Conservation (phyloP, 371 early-diverging fungal species). For the Mucor mucedo region DNA sequence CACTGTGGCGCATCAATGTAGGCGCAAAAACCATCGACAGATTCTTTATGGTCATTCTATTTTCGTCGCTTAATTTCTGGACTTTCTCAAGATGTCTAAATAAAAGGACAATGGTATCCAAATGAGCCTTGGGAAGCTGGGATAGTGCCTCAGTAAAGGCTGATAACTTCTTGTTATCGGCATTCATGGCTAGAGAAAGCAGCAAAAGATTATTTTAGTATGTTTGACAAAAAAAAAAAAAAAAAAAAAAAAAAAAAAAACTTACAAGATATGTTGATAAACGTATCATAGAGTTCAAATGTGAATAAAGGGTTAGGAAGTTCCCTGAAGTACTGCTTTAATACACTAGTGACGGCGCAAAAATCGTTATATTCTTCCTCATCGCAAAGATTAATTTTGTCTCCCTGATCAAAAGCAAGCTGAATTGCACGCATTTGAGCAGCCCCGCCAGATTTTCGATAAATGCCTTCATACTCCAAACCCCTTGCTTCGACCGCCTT, state of each 20-base stretch:
- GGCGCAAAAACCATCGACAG: conserved; percentile 94
- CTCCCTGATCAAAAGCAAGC: conserved; percentile 55
- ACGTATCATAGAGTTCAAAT: conserved; percentile 73
- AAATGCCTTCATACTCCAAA: conserved; percentile 88
- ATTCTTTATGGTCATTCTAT: conserved; percentile 88
- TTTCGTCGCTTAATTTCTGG: conserved; percentile 54
- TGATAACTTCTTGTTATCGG: conserved; percentile 25
- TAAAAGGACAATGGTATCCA: conserved; percentile 39
- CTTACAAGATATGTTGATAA: conserved; percentile 70
- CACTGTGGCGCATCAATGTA: conserved; percentile 77
- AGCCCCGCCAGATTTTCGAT: conserved; percentile 90
- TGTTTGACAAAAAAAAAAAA: background rate
- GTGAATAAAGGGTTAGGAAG: conserved; percentile 93
- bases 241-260: conserved; percentile 18
- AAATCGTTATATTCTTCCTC: conserved; percentile 64
- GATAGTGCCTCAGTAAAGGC: conserved; percentile 21
- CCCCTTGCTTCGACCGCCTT: conserved; percentile 79
- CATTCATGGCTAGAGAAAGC: conserved; percentile 14
- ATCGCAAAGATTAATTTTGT: conserved; percentile 56
- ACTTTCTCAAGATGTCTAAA: conserved; percentile 55
- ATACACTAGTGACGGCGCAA: conserved; percentile 84
- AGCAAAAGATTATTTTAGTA: background rate
- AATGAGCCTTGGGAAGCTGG: conserved; percentile 45
- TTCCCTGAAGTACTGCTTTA: conserved; percentile 95
- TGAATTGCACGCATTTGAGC: conserved; percentile 82